Base-by-base conservation (phyloP, 2,329 filamentous ascomycete species). In the Aulographum hederae region DNA sequence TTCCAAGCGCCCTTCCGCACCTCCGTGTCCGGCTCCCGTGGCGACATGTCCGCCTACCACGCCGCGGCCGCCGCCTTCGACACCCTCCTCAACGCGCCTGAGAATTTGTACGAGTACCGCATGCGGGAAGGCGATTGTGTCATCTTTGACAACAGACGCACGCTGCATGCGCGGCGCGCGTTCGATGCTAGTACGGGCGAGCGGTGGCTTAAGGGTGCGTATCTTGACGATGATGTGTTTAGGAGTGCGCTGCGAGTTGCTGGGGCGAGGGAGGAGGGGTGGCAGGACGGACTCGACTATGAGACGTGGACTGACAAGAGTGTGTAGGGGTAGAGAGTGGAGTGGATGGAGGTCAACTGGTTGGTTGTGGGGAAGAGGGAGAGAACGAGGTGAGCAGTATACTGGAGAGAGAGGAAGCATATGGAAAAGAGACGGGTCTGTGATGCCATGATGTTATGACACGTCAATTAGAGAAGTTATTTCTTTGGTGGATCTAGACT, bases 131-230 rank as follows among this genome's bases (percentile, higher is more conserved):
- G 86, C 3, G 79, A 93, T 46, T 92, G 82, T 47, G 84, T 85
- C 10, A 65, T 98, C n/a, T 95, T 98, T 47, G 77, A 92, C 49
- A 95, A 95, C 47, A 57, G 72, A 36, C 65, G 86, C 13, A 63
- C 92, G n/a, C 53, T 92, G 46, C 89, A 95, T 57, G 86, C 84
- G 0, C 63, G 89, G 3, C 66, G 62, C 12, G 69, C 72, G 18
- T 95, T 95, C 52, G 72, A 86, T 47, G 54, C 61, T 1, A 55
- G 55, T 0, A 62, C 64, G 5, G 79, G 79, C 1, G 66, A 73
- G 38, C 63, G 86, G 32, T 92, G 81, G 79, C 54, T 95, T 33
- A 78, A 80, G 42, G 89, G 89, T 4, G 69, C 80, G 0, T 98
- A 95, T 53, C 63, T 94, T 18, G 69, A 78, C 38, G 60, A 66